Base-by-base conservation (phyloP, 495 filamentous ascomycete species). In the Penicillium bialowiezense region DNA sequence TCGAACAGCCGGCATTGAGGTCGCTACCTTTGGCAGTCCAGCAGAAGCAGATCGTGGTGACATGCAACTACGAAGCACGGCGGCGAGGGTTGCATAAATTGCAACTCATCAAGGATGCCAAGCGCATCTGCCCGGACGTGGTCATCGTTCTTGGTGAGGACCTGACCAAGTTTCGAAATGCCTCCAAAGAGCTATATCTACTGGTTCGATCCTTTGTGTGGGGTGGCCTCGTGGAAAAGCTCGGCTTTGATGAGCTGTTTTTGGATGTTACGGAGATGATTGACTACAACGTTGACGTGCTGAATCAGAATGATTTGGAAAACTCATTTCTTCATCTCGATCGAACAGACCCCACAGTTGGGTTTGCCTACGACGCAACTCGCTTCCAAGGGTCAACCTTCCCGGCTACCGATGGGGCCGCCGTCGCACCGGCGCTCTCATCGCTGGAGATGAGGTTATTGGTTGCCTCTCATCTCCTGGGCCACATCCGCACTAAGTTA, bases 51-150 rank as follows among this genome's bases (percentile, higher is more conserved):
- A 95, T 96, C 36, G 80, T 96, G 20, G 91, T 91, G 35, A 97
- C 92, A 4, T 96, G 90, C 76, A 96, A 97, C 69, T 96, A 96
- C 63, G 89, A 87, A 60, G 92, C 92, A 6, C 81, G 92, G 5
- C 59, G 73, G 24, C 73, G 82, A 28, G 92, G 92, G 20, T 74
- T 96, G 32, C 77, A 77, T 68, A 96, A 97, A 71, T 74, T 97
- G 23, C 87, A 91, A 68, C 74, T 88, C 31, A 86, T 96, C 66
- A 75, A 70, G 39, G 89, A 96, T 54, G 92, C 91, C 3, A 88
- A 82, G 64, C 81, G 81, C 55, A 70, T 84, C 46, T 93, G 89
- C 58, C 90, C 91, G 0, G 89, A 95, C 41, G 79, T 96, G 21
- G 81, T 95, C 40, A 83, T 96, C 36, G 80, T 91, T 19, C 79